Evolutionary conservation across 169 alveolate species (phyloP).

Genomic region (Plasmodium inui): DNA sequence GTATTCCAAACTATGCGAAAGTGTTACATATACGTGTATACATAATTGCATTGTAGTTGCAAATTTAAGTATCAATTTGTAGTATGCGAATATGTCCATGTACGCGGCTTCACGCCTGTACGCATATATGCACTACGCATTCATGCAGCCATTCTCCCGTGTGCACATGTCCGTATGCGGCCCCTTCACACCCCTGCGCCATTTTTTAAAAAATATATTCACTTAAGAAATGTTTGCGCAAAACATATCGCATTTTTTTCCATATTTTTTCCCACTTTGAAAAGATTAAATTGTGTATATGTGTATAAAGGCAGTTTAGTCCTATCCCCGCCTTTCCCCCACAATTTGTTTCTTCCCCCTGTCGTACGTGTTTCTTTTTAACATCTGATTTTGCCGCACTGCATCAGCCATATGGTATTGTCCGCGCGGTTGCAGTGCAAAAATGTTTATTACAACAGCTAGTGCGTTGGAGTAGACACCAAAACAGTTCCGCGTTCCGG

Average conservation of each 20-base stretch:
- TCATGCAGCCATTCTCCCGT: neutral
- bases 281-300: neutral
- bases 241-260: neutral
- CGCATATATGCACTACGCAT: neutral
- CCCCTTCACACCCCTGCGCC: neutral
- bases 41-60: neutral
- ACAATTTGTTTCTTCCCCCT: neutral
- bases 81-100: neutral
- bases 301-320: neutral
- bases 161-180: neutral
- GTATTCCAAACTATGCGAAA: neutral
- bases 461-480: neutral
- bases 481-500: neutral
- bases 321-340: neutral
- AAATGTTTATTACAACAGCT: neutral
- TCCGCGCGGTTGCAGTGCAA: neutral
- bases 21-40: neutral
- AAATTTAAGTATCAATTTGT: neutral
- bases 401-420: neutral
- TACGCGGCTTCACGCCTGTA: neutral
- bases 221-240: neutral
- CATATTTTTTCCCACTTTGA: neutral
- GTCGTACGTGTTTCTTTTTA: neutral
- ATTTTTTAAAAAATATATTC: neutral
- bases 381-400: neutral